Evolutionary conservation across 305 asterid genomes (phyloP).

Genomic region (Galium porrigens): DNA sequence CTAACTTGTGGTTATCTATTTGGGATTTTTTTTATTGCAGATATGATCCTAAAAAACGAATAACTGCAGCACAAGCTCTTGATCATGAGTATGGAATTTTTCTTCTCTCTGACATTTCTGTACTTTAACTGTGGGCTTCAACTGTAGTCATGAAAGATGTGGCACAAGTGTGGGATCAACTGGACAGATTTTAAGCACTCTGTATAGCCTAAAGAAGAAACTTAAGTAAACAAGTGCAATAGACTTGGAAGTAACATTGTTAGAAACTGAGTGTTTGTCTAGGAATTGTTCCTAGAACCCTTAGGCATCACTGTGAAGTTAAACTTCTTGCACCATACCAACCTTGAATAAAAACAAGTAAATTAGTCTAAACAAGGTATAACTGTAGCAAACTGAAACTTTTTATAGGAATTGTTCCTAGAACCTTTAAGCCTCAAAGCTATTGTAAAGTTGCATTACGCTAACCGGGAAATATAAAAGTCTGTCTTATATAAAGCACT

Average conservation of each 20-base stretch:
- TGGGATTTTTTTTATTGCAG: slow-evolving; percentile 31
- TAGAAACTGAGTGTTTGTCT: background rate
- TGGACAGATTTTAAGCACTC: background rate
- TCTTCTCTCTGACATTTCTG: background rate
- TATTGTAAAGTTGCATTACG: too few relatives aligned
- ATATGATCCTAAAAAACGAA: slow-evolving; percentile 83
- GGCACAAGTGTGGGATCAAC: slow-evolving; percentile 2
- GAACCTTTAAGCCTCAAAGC: too few relatives aligned
- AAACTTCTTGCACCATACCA: background rate
- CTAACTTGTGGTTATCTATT: background rate
- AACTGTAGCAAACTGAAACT: background rate
- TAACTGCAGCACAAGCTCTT: slow-evolving; percentile 88
- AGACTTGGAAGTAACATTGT: background rate
- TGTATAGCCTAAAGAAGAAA: background rate
- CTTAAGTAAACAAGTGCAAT: background rate
- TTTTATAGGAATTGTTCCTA: background rate
- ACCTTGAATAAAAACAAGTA: background rate
- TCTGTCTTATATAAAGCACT: too few relatives aligned
- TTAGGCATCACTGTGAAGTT: background rate
- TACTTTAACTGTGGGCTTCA: background rate
- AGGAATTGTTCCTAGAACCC: background rate
- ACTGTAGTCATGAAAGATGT: background rate
- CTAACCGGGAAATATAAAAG: too few relatives aligned
- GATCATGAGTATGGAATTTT: slow-evolving; percentile 70
- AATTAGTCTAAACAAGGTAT: background rate